These are phyloP conservation scores for Heliosperma pusillum DNA, from an alignment of 148 eudicot genomes.

Conservation along the genomic window DNA sequence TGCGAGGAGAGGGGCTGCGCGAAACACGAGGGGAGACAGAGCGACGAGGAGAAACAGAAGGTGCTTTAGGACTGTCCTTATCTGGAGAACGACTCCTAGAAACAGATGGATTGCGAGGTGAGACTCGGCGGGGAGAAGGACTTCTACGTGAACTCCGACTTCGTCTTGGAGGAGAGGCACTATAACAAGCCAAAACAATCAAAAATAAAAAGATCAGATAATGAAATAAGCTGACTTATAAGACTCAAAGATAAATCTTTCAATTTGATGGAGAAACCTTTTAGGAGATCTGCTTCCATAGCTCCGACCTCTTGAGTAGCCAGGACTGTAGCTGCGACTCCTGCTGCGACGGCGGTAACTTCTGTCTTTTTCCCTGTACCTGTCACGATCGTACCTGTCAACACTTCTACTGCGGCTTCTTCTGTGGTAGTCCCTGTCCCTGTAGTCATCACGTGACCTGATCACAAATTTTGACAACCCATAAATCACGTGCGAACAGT, in stretches of 20 bases:
- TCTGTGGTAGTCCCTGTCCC: conserved; percentile 51
- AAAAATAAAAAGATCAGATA: background rate
- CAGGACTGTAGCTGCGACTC: conserved; percentile 75
- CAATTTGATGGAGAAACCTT: conserved; percentile 36
- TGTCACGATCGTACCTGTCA: conserved; percentile 57
- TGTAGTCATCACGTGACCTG: conserved; percentile 57
- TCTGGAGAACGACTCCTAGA: conserved; percentile 41
- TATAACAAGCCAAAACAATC: conserved; percentile 27
- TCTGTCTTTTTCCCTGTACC: conserved; percentile 59
- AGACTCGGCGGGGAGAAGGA: conserved; percentile 54
- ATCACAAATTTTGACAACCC: background rate
- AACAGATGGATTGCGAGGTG: conserved; percentile 35
- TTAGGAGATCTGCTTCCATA: conserved; percentile 56
- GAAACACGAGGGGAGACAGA: conserved; percentile 38
- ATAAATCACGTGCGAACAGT: background rate
- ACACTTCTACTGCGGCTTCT: conserved; percentile 77
- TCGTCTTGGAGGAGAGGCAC: conserved; percentile 68
- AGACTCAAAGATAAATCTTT: background rate
- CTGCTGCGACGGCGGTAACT: conserved; percentile 54
- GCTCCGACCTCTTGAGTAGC: conserved; percentile 46
- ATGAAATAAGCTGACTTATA: background rate
- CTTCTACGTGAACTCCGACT: conserved; percentile 65
- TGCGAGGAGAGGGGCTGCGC: conserved; percentile 39
- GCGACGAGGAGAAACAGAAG: conserved; percentile 33
- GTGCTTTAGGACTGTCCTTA: conserved; percentile 28